Percentiles rank a stretch among this genome's conserved stretches.
These are phyloP conservation scores for Escallonia herrerae DNA, from an alignment of 129 eudicot species.

Conservation along the genomic window DNA sequence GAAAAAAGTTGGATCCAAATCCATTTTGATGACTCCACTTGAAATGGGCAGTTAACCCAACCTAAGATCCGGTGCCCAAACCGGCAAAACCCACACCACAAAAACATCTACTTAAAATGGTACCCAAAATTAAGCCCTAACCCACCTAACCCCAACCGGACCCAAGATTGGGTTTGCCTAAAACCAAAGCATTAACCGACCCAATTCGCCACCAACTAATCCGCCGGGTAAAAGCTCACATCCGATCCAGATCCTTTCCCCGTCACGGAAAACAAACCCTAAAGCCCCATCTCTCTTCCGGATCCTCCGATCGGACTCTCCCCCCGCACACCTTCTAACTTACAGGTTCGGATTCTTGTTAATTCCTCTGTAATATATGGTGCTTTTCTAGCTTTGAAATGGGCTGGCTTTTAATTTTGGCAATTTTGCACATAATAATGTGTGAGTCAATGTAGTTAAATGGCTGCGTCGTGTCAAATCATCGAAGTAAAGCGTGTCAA, in stretches of 20 bases:
- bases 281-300: constrained; percentile 8
- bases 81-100: too few relatives aligned
- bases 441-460: too few relatives aligned
- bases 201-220: constrained; percentile 5
- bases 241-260: constrained; percentile 8
- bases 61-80: neutral
- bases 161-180: neutral
- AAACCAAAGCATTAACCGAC: constrained; percentile 15
- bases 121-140: too few relatives aligned
- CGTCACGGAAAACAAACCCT: neutral
- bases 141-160: too few relatives aligned
- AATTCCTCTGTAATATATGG: neutral
- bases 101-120: too few relatives aligned
- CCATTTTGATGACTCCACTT: too few relatives aligned
- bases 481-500: too few relatives aligned
- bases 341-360: constrained; percentile 8
- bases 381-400: neutral
- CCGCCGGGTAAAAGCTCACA: constrained; percentile 8
- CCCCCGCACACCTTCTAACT: neutral
- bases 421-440: too few relatives aligned
- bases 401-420: neutral
- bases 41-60: neutral
- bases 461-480: too few relatives aligned
- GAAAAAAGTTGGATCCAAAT: too few relatives aligned
- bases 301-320: constrained; percentile 21